phyloP scores from a whole-genome alignment of 2,329 filamentous ascomycete species.

The Aspergillus alliaceus region DNA sequence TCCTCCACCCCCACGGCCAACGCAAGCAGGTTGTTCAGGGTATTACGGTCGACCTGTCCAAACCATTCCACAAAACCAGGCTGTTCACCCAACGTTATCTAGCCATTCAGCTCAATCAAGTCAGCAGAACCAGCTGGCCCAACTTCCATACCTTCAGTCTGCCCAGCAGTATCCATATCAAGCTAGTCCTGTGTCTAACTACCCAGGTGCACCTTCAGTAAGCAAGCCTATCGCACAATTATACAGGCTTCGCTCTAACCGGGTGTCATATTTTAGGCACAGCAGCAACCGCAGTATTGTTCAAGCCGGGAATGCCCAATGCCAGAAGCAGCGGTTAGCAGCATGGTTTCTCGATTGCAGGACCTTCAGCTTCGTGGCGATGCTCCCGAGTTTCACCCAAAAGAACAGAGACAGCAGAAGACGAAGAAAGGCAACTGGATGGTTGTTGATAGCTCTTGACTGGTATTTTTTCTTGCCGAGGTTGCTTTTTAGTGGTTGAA shows the following conservation, averaged over 20 bases:
- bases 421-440: constrained; percentile 8
- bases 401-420: not conserved
- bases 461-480: too few relatives aligned
- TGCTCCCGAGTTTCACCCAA: constrained; percentile 22
- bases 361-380: constrained; percentile 19
- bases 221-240: not conserved
- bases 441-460: constrained; percentile 4
- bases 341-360: not conserved
- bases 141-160: not conserved
- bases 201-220: not conserved
- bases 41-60: not conserved
- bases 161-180: not conserved
- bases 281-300: not conserved
- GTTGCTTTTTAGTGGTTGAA: too few relatives aligned
- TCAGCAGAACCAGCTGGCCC: not conserved
- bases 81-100: not conserved
- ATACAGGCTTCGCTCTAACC: not conserved
- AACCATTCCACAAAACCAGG: not conserved
- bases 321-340: not conserved
- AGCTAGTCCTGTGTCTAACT: not conserved
- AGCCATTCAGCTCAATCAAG: not conserved
- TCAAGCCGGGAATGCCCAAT: not conserved
- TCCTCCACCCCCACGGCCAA: not conserved
- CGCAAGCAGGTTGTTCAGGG: not conserved
- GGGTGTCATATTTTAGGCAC: not conserved